Percentiles rank a stretch among this genome's conserved stretches.
These are phyloP conservation scores for Moricandia arvensis DNA, from an alignment of 345 rosid species.

Conservation along the genomic window DNA sequence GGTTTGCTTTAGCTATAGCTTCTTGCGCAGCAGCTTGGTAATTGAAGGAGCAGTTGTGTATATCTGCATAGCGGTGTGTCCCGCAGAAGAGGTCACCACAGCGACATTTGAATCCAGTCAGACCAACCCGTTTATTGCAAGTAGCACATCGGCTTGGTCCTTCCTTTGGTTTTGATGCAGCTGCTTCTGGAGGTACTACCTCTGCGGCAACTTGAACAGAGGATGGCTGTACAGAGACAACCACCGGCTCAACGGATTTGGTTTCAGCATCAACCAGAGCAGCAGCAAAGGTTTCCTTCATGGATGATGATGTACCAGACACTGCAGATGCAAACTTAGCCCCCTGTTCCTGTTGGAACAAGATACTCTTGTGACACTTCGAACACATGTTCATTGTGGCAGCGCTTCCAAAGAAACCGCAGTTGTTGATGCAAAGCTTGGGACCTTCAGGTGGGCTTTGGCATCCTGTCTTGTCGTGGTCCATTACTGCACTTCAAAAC, in stretches of 20 bases:
- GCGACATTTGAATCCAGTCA: conserved; percentile 80
- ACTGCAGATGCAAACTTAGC: conserved; percentile 71
- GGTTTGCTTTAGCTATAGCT: conserved; percentile 87
- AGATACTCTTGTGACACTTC: conserved; percentile 79
- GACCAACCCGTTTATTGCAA: conserved; percentile 79
- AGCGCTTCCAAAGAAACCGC: conserved; percentile 92
- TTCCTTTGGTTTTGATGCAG: conserved; percentile 52
- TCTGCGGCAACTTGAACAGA: conserved; percentile 33
- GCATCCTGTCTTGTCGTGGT: conserved; percentile 92
- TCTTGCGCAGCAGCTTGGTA: conserved; percentile 75
- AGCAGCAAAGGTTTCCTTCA: conserved; percentile 45
- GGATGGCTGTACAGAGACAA: conserved; percentile 45
- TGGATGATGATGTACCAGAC: conserved; percentile 58
- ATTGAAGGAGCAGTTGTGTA: conserved; percentile 75
- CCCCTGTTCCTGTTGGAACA: conserved; percentile 69
- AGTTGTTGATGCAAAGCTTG: conserved; percentile 72
- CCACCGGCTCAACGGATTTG: conserved; percentile 44
- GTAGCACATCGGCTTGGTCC: conserved; percentile 77
- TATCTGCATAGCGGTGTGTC: conserved; percentile 82
- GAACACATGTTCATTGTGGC: conserved; percentile 97
- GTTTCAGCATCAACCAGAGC: conserved; percentile 44
- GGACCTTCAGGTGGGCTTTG: conserved; percentile 86
- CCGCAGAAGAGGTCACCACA: conserved; percentile 79
- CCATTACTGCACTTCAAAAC: conserved; percentile 51
- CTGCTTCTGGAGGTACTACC: conserved; percentile 35